Base-by-base conservation (phyloP, 176 grass and related monocot genomes). In the Aegilops umbellulata region DNA sequence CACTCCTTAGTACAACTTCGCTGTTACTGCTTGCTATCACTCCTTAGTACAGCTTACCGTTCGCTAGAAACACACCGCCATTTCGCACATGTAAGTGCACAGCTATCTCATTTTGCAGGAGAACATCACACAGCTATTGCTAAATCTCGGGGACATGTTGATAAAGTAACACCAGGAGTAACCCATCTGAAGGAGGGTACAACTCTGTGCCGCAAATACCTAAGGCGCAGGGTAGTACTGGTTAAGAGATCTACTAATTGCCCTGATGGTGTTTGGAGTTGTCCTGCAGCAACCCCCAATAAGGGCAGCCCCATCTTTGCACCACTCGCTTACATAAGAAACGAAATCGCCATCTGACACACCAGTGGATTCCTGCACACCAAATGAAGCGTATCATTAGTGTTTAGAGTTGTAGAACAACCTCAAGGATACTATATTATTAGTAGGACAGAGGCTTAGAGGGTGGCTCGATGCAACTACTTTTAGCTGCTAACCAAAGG, bases 261-360 rank as follows among this genome's bases (percentile, higher is more conserved):
- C 97, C 81, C 80, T 91, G 74, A 99, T 93, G 36, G 97, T 99
- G 41, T 91, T 94, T 83, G 97, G 97, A 88, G 97, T 96, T 80
- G 97, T 99, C 89, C 97, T 94, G 90, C 97, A 99, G 58, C 97
- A 99, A 57, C 97, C 97, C 2, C 97, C 92, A 1, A 99, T 91
- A 8, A 96, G 87, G 6, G 60, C 31, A 31, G 92, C 97, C 10
- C 97, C 97, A 29, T 88, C 97, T 62, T 94, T 89, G 82, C 85
- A 81, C 97, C 97, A 99, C 73, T 87, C 79, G 3, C 44, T 81
- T 66, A 96, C 97, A 51, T 94, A 87, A 23, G 97, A 99, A 60
- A 99, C 80, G 78, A 99, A 99, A 83, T 99, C 92, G 6, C 76
- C 97, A 35, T 99, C 94, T 68, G 97, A 88, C 3, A 93, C 87